Evolutionary conservation across 345 rosid genomes (phyloP).

Genomic region (Hypericum androsaemum): DNA sequence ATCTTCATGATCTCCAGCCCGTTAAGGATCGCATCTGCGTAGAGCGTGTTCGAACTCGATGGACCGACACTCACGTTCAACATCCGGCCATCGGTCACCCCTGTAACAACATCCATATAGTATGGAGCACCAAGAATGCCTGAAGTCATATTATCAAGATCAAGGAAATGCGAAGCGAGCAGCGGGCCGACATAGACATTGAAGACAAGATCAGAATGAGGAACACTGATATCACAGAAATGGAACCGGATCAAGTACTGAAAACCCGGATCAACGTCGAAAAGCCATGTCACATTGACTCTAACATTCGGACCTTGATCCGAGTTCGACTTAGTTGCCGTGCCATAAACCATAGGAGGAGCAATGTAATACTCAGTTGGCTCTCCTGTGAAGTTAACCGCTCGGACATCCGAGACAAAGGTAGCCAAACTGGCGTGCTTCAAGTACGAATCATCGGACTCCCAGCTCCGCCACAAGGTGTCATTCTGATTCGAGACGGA

Average conservation of each 20-base stretch:
- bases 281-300: conserved; percentile 65
- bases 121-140: conserved; percentile 37
- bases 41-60: conserved; percentile 9
- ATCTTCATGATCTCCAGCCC: conserved; percentile 2
- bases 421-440: conserved; percentile 20
- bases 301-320: conserved; percentile 12
- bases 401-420: conserved; percentile 25
- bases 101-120: conserved; percentile 47
- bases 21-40: not conserved
- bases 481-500: conserved; percentile 44
- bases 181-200: conserved; percentile 47
- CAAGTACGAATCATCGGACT: conserved; percentile 40
- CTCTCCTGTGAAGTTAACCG: conserved; percentile 38
- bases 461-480: conserved; percentile 70
- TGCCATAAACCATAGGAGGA: conserved; percentile 63
- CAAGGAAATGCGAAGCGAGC: conserved; percentile 32
- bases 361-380: conserved; percentile 40
- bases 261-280: conserved; percentile 53
- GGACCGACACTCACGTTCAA: conserved; percentile 59
- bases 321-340: conserved; percentile 43
- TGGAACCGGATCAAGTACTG: conserved; percentile 68
- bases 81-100: conserved; percentile 10
- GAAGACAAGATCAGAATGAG: conserved; percentile 16
- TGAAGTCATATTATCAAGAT: conserved; percentile 33
- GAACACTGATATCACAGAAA: conserved; percentile 46